A percentile compares a stretch with the other conserved stretches of the same genome.
Evolutionary conservation across 2,329 filamentous ascomycete genomes (phyloP).

Genomic region (Fusarium gaditjirri): DNA sequence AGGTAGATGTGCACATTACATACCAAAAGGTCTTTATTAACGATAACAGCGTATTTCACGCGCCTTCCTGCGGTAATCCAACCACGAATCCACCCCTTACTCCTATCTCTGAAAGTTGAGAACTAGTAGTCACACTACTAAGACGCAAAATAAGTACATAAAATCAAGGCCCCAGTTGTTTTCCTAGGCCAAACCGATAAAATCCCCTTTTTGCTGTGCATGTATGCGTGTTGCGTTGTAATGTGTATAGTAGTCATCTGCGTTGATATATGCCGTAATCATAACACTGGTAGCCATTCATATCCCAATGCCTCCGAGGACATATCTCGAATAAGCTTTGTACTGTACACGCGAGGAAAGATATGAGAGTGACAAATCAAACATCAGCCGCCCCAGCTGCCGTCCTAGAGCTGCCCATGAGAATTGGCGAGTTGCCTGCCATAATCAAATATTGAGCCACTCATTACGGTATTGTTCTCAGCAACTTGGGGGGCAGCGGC

Average conservation of each 20-base stretch:
- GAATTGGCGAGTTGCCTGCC: conserved; percentile 16
- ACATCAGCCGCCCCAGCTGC: neutral
- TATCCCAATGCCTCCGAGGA: neutral
- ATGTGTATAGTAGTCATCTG: conserved; percentile 6
- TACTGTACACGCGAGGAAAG: conserved; percentile 25
- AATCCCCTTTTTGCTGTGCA: conserved; percentile 20
- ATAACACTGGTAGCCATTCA: conserved; percentile 8
- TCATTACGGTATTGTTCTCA: conserved; percentile 12
- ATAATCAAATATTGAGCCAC: conserved; percentile 37
- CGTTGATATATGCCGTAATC: conserved; percentile 9
- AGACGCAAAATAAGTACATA: conserved; percentile 14
- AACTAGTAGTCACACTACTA: conserved; percentile 6
- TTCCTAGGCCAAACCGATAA: conserved; percentile 30
- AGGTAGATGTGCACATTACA: conserved; percentile 6
- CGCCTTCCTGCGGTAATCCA: conserved; percentile 1
- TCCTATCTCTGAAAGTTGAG: conserved; percentile 12
- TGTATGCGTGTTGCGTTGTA: conserved; percentile 19
- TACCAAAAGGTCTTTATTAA: conserved; percentile 38
- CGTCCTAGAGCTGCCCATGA: conserved; percentile 2
- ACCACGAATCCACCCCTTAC: neutral
- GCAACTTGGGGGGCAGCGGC: conserved; percentile 2
- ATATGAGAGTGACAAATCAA: neutral
- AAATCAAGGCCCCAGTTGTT: conserved; percentile 19
- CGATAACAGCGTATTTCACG: conserved; percentile 15
- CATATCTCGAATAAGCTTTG: neutral